Evolutionary conservation across 352 stramenopile species (phyloP), one percentile per base, ranked within the genome.

Genomic region (Globisporangium takayamanum): DNA sequence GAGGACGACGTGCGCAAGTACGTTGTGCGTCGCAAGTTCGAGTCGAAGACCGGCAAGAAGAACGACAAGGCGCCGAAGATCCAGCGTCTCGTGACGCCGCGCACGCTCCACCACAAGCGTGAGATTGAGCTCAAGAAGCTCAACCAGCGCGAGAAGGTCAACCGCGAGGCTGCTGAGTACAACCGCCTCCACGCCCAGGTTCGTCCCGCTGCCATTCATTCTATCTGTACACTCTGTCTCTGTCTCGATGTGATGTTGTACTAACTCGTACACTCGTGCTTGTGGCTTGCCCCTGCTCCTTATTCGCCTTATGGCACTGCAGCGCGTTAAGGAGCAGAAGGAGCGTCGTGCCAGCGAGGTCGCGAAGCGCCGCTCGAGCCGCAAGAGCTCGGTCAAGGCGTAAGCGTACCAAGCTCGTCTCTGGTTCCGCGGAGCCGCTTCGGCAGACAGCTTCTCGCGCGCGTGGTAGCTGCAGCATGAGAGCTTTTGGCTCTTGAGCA

Each of bases 1-100:
- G 96, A 99, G 54, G 97, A 99, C 76, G 97, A 99, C 85, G 96
- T 99, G 41, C 86, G 93, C 63, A 99, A 99, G 87, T 99, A 98
- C 78, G 97, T 99, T 41, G 99, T 99, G 71, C 80, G 87, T 63
- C 96, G 97, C 76, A 98, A 96, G 69, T 99, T 99, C 80, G 97
- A 97, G 52, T 98, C 97, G 73, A 99, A 99, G 87, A 99, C 96
- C 57, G 97, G 97, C 71, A 98, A 98, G 87, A 97, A 94, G 71
- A 88, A 98, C 59, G 89, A 96, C 80, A 99, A 99, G 89, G 85
- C 92, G 44, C 97, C 98, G 62, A 99, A 99, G 87, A 99, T 99
- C 82, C 97, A 99, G 85, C 95, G 98, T 87, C 88, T 99, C 51
- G 91, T 99, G 53, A 99, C 98, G 62, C 97, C 97, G 25, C 83